These are phyloP conservation scores for Ceriops tagal DNA, from an alignment of 345 rosid genomes.

Conservation along the genomic window DNA sequence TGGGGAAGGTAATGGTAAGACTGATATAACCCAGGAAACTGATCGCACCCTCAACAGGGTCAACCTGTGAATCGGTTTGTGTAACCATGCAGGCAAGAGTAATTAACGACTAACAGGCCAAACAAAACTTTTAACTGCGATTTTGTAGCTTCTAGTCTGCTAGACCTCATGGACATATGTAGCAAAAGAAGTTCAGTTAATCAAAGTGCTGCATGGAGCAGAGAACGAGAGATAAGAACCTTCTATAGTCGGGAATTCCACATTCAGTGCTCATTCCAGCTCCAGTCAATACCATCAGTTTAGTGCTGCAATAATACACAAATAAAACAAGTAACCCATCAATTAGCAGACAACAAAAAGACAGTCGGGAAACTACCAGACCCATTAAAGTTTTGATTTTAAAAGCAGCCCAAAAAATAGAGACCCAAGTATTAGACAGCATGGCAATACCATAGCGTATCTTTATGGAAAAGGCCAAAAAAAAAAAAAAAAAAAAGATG, in stretches of 20 bases:
- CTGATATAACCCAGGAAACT: too few species aligned
- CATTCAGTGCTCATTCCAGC: conserved; percentile 94
- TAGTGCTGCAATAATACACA: conserved; percentile 41
- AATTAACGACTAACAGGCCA: too few species aligned
- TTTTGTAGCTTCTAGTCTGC: too few species aligned
- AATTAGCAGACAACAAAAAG: conserved; percentile 28
- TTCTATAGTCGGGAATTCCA: conserved; percentile 97
- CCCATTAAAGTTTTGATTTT: background rate
- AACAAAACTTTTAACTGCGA: too few species aligned
- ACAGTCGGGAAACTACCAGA: background rate
- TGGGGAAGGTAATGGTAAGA: too few species aligned
- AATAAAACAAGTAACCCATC: conserved; percentile 17
- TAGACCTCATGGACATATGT: too few species aligned
- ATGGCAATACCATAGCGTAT: background rate
- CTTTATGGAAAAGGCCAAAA: background rate
- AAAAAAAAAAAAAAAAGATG: background rate
- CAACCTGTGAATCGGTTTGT: too few species aligned
- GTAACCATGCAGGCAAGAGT: too few species aligned
- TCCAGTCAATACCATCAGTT: conserved; percentile 75
- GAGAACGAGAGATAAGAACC: conserved; percentile 35
- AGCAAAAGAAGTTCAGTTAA: background rate
- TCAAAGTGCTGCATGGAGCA: background rate
- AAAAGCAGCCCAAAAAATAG: conserved; percentile 2
- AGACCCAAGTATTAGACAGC: background rate
- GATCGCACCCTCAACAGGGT: too few species aligned